Percentiles rank a stretch among this genome's conserved stretches.
These are phyloP conservation scores for Coemansia reversa DNA, from an alignment of 192 early-diverging fungal species.

Conservation along the genomic window DNA sequence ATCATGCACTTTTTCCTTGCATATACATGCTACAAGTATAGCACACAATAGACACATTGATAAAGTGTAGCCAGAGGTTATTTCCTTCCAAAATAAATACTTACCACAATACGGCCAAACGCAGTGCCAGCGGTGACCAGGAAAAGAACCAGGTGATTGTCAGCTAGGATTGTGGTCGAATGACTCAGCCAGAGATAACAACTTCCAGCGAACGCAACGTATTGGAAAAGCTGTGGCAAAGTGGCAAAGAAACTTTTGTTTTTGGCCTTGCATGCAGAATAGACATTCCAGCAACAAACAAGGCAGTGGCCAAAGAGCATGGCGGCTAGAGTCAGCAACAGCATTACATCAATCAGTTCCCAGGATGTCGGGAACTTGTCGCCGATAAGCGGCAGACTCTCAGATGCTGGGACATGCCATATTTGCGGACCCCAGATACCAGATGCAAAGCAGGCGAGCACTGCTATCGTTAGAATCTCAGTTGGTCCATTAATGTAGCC, in stretches of 20 bases:
- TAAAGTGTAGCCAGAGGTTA: background rate
- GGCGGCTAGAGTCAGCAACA: slow-evolving; percentile 28
- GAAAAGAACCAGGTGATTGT: slow-evolving; percentile 74
- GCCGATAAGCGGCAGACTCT: slow-evolving; percentile 44
- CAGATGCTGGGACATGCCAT: slow-evolving; percentile 43
- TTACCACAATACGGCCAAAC: slow-evolving; percentile 78
- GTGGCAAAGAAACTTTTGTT: slow-evolving; percentile 63
- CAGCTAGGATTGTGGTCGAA: slow-evolving; percentile 64
- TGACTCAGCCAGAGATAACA: slow-evolving; percentile 74
- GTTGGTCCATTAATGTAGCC: slow-evolving; percentile 85
- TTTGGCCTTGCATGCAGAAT: slow-evolving; percentile 55
- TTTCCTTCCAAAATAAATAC: slow-evolving; percentile 1
- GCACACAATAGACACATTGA: background rate
- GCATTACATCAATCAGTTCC: slow-evolving; percentile 41
- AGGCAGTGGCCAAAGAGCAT: slow-evolving; percentile 49
- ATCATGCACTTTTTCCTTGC: background rate
- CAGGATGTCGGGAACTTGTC: slow-evolving; percentile 42
- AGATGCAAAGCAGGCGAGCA: slow-evolving; percentile 65
- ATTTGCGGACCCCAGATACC: slow-evolving; percentile 63
- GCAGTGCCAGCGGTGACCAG: slow-evolving; percentile 74
- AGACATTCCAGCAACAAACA: slow-evolving; percentile 51
- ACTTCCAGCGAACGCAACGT: slow-evolving; percentile 60
- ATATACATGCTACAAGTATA: too few species aligned
- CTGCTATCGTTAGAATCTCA: slow-evolving; percentile 75
- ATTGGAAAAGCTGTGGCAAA: slow-evolving; percentile 65